A percentile compares a stretch with the other conserved stretches of the same genome.
Conservation (phyloP, 208 protist species). For the Leishmania tarentolae region DNA sequence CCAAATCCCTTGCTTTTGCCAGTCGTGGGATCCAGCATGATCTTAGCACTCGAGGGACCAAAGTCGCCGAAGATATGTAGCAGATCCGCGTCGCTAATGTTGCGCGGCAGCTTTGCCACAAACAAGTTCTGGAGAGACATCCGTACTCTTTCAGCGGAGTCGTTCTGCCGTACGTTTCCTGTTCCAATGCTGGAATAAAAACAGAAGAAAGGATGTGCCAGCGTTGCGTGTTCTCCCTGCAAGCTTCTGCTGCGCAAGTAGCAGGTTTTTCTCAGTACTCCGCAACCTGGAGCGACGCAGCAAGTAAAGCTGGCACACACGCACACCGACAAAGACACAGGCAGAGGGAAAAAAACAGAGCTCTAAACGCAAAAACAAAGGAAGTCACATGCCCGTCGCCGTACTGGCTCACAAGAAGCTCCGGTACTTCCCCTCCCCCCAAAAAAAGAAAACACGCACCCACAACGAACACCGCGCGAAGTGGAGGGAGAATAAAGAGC, state of each 20-base stretch:
- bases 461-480: background rate
- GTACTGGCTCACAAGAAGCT: background rate
- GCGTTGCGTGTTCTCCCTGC: background rate
- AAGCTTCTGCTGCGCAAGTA: background rate
- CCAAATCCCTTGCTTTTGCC: constrained; percentile 94
- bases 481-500: background rate
- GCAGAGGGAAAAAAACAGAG: background rate
- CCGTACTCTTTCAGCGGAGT: too few species aligned
- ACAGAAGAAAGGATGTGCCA: background rate
- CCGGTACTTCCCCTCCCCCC: background rate
- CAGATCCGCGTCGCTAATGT: constrained; percentile 77
- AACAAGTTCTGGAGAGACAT: constrained; percentile 60
- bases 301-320: background rate
- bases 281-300: background rate
- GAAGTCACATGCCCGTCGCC: background rate
- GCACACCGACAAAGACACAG: background rate
- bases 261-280: background rate
- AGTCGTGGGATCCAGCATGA: constrained; percentile 84
- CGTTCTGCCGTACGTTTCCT: too few species aligned
- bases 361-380: background rate
- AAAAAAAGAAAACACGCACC: too few species aligned
- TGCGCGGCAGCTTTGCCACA: constrained; percentile 91
- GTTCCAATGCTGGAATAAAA: background rate
- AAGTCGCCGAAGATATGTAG: constrained; percentile 66
- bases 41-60: constrained; percentile 84